Base-by-base conservation (phyloP, 768 basidiomycete species). In the Strobilomyces echinocephalus region DNA sequence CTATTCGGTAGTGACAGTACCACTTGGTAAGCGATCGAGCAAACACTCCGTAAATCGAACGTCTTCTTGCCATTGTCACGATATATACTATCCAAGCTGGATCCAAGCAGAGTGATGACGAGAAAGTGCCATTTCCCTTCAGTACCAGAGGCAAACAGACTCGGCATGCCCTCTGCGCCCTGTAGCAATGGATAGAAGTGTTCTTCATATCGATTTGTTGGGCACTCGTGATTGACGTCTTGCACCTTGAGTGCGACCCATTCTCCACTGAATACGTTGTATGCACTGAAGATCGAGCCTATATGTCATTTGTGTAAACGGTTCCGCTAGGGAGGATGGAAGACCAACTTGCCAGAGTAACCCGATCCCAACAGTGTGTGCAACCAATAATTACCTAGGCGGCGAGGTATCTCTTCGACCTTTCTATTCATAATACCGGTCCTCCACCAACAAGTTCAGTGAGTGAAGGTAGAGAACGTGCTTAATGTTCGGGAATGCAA, bases 191-290 rank as follows among this genome's bases (percentile, higher is more conserved):
- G 87, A 62, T 88, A 91, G 50, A 90, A 74, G 54, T 71, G 56
- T 16, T 85, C 80, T 63, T 91, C 88, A 50, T 84, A 88, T 30
- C 70, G 73, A 62, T 91, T 91, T 4, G 88, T 88, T 0, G 86
- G 88, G 61, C 86, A 89, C 63, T 85, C 81, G 53, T 87, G 82
- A 57, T 88, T 74, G 20, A 80, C 70, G 52, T 77, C 74, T 67
- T 91, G 88, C 10, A 91, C 72, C 65, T 91, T 91, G 50, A 91
- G 75, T 3, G 88, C 88, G 39, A 86, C 85, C n/a, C 76, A 65
- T 40, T 83, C 75, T 18, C 75, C 72, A 3, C 72, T 83, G 61
- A 82, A 74, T 1, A 88, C 57, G 59, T 91, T 69, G 14, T 61
- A 65, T 1, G 88, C 88, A 20, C 78, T 75, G 62, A 76, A 90